Evolutionary conservation across 208 protist species (phyloP).

Genomic region (Naegleria lovaniensis): DNA sequence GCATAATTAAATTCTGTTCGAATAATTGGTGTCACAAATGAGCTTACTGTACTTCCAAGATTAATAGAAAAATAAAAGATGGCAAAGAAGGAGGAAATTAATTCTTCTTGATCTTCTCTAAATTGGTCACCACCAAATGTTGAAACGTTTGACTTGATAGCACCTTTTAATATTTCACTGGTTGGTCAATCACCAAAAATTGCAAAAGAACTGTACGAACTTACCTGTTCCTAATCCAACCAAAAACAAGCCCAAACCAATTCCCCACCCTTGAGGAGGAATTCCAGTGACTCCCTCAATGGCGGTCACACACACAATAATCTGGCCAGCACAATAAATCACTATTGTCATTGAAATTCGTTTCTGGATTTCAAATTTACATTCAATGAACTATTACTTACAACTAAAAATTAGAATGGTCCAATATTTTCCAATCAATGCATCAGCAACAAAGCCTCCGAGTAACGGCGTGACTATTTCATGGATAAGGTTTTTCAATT

Average conservation of each 20-base stretch:
- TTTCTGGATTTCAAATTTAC: no score
- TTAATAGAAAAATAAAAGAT: conserved; percentile 63
- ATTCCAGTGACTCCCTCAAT: conserved; percentile 46
- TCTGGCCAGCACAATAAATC: conserved; percentile 49
- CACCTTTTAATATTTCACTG: background rate
- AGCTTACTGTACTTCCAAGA: conserved; percentile 46
- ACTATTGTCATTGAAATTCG: conserved; percentile 23
- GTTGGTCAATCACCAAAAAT: conserved; percentile 32
- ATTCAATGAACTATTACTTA: conserved; percentile 18
- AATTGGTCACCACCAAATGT: conserved; percentile 59
- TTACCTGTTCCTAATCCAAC: conserved; percentile 51
- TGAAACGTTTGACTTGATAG: conserved; percentile 1
- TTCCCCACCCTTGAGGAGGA: conserved; percentile 46
- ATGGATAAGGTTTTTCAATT: no score
- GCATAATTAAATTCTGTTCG: conserved; percentile 34
- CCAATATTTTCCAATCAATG: conserved; percentile 32
- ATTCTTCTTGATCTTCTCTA: conserved; percentile 27
- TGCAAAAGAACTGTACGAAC: background rate
- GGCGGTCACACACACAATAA: conserved; percentile 46
- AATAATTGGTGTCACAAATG: conserved; percentile 52
- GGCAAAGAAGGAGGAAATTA: conserved; percentile 45
- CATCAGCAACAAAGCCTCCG: conserved; percentile 46
- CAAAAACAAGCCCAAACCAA: conserved; percentile 33
- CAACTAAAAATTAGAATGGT: background rate
- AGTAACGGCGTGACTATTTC: conserved; percentile 37